Conservation (phyloP, 768 basidiomycete genomes). For the Panus rudis region DNA sequence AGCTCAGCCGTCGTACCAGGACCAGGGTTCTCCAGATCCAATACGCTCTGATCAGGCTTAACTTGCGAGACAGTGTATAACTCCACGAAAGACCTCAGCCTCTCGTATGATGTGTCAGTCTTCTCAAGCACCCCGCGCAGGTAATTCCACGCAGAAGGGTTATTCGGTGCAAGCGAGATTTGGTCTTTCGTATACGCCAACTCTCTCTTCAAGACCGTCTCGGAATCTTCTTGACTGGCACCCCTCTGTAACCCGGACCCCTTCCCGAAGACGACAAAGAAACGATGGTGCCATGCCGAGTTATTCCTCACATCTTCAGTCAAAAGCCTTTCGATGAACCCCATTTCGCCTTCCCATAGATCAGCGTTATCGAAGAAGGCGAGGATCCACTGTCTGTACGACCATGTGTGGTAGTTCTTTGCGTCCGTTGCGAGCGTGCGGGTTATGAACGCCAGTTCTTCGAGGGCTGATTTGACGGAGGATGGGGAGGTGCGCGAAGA, state of each 20-base stretch:
- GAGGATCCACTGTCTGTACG: conserved; percentile 92
- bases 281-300: conserved; percentile 94
- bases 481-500: conserved; percentile 21
- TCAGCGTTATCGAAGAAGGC: conserved; percentile 69
- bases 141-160: conserved; percentile 96
- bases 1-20: conserved; percentile 61
- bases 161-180: conserved; percentile 85
- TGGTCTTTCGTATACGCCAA: conserved; percentile 78
- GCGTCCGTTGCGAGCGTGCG: conserved; percentile 64
- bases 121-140: conserved; percentile 76
- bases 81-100: conserved; percentile 50
- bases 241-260: conserved; percentile 45
- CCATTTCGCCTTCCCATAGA: conserved; percentile 70
- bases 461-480: conserved; percentile 19
- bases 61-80: conserved; percentile 47
- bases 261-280: conserved; percentile 76
- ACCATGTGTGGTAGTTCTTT: conserved; percentile 99
- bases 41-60: conserved; percentile 39
- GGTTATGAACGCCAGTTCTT: conserved; percentile 79
- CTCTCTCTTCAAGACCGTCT: conserved; percentile 59
- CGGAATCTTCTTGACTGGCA: conserved; percentile 46
- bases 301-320: conserved; percentile 85
- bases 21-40: conserved; percentile 68
- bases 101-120: conserved; percentile 49
- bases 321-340: conserved; percentile 65